phyloP scores from a whole-genome alignment of 2,329 filamentous ascomycete genomes.

The Chalaropsis ovoidea region DNA sequence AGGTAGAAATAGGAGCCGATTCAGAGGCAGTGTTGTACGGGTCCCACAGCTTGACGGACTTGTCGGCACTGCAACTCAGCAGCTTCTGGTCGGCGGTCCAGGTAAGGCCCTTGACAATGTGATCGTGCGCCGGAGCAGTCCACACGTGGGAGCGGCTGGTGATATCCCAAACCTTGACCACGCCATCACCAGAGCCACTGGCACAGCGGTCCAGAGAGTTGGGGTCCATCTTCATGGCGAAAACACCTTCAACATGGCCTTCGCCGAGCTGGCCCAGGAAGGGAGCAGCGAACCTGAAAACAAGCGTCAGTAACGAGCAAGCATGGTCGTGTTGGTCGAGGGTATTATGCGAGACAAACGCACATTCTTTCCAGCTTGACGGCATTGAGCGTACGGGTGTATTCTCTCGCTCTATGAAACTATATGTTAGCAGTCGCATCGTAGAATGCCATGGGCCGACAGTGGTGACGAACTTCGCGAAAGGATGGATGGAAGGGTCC shows the following conservation, averaged over 20 bases:
- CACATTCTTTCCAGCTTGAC: constrained; percentile 93
- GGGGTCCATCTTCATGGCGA: constrained; percentile 70
- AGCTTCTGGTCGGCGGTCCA: constrained; percentile 83
- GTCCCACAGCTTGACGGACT: constrained; percentile 81
- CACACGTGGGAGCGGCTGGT: constrained; percentile 62
- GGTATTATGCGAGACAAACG: constrained; percentile 23
- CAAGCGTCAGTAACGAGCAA: neutral
- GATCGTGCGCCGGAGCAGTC: constrained; percentile 76
- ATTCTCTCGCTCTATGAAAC: constrained; percentile 60
- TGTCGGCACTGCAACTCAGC: constrained; percentile 76
- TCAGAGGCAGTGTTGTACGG: constrained; percentile 65
- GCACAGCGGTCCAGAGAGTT: constrained; percentile 63
- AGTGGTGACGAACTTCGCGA: constrained; percentile 38
- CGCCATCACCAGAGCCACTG: constrained; percentile 79
- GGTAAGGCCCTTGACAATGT: constrained; percentile 80
- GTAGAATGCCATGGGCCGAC: neutral
- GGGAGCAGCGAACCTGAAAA: constrained; percentile 35
- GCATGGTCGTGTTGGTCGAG: neutral
- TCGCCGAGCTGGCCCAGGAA: constrained; percentile 79
- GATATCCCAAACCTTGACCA: constrained; percentile 87
- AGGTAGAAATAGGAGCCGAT: constrained; percentile 67
- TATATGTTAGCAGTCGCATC: constrained; percentile 15
- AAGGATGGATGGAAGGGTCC: constrained; percentile 78
- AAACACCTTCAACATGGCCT: constrained; percentile 82
- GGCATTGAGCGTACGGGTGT: constrained; percentile 53